Conservation (phyloP, 805 yeast genomes). For the Danielia oregonensis region DNA sequence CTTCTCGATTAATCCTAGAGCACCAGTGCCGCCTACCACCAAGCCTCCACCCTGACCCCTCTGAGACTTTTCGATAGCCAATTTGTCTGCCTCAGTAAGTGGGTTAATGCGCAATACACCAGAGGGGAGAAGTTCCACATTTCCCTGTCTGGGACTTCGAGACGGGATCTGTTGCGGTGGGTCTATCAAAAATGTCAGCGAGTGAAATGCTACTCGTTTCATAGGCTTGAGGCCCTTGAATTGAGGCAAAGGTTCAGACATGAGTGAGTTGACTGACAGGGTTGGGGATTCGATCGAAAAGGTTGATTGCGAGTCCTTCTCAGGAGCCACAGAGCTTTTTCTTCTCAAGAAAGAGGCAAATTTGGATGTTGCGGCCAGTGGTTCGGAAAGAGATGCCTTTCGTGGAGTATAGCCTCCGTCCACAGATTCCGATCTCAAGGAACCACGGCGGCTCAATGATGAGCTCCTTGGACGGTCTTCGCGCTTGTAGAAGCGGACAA, state of each 20-base stretch:
- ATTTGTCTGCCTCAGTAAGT: slow-evolving; percentile 50
- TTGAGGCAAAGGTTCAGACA: slow-evolving; percentile 16
- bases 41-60: slow-evolving; percentile 56
- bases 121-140: slow-evolving; percentile 53
- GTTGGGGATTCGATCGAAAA: slow-evolving; percentile 16
- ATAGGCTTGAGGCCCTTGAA: slow-evolving; percentile 32
- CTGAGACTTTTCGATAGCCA: slow-evolving; percentile 37
- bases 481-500: slow-evolving; percentile 30
- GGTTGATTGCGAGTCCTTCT: slow-evolving; percentile 3
- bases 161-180: slow-evolving; percentile 92
- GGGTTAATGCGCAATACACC: slow-evolving; percentile 55
- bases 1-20: slow-evolving; percentile 42
- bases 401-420: neutral
- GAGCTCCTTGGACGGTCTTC: slow-evolving; percentile 6
- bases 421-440: neutral
- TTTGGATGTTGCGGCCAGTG: slow-evolving; percentile 7
- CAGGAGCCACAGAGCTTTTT: slow-evolving; percentile 12
- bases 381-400: neutral
- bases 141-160: slow-evolving; percentile 74
- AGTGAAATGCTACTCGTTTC: slow-evolving; percentile 42
- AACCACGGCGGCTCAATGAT: slow-evolving; percentile 2
- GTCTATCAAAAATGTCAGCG: slow-evolving; percentile 39
- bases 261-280: slow-evolving; percentile 5
- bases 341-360: slow-evolving; percentile 29
- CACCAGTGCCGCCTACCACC: slow-evolving; percentile 78